Base-by-base conservation (phyloP, 108 stramenopile genomes). In the Cyclostephanos invisitatus region DNA sequence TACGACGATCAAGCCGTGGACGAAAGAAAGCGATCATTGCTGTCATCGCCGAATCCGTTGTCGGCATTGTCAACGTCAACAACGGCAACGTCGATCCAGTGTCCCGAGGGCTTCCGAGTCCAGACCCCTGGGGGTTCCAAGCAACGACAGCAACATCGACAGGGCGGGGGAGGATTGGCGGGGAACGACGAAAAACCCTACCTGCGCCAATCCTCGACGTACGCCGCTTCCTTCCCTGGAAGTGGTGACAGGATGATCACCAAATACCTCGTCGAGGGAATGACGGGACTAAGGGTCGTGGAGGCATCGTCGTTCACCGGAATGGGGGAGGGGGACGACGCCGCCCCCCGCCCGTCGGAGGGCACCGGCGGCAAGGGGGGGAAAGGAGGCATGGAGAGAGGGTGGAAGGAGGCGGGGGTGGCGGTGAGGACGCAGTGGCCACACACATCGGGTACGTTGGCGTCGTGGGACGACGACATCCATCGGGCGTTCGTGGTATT, bases 361-460 rank as follows among this genome's bases (percentile, higher is more conserved):
- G n/a, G n/a, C n/a, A 60, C 3, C 2, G 6, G 17, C 4, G 36
- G 35, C 29, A 22, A 14, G 29, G 46, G 54, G 20, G 66, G 32
- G 3, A 20, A 50, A 18, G 32, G 17, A 7, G 27, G 3, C n/a
- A 25, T 10, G 48, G 27, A 1, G 3, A 20, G 2, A 9, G 47
- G 55, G 29, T 44, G 10, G 66, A 66, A 44, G 60, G 62, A 38
- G 67, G 66, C n/a, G 8, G 75, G 70, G 0, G 40, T 77, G 27
- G 76, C 67, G 35, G 22, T 77, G 0, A 65, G 70, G 48, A 77
- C 76, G 18, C 76, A 77, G 22, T 77, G 65, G 53, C 76, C 76
- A n/a, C 76, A 77, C 58, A 50, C 76, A 18, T 70, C 69, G 2
- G 76, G 70, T 2, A 70, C 66, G 66, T 66, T 77, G 73, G 70